These are phyloP conservation scores for Apiospora rasikravindrae DNA, from an alignment of 2,329 filamentous ascomycete species.

Conservation along the genomic window DNA sequence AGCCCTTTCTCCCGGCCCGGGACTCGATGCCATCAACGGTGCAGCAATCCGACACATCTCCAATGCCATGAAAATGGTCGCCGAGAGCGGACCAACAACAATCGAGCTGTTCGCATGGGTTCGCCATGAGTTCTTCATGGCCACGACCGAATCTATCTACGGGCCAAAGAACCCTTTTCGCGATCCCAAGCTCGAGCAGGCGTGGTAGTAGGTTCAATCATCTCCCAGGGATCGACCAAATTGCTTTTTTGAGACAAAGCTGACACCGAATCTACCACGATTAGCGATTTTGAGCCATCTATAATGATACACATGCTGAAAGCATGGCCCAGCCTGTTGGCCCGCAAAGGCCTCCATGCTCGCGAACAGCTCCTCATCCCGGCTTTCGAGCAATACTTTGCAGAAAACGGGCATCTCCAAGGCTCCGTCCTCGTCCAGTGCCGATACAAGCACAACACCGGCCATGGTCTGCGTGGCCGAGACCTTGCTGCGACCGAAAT, in stretches of 20 bases:
- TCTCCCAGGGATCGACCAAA: too few relatives aligned
- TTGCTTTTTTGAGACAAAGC: background rate
- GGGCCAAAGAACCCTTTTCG: constrained; percentile 31
- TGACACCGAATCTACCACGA: background rate
- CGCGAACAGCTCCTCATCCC: constrained; percentile 24
- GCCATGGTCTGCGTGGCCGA: constrained; percentile 16
- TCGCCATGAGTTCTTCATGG: constrained; percentile 27
- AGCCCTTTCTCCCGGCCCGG: constrained; percentile 25
- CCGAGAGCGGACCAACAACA: background rate
- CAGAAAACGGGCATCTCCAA: constrained; percentile 18
- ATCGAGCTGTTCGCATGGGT: constrained; percentile 29
- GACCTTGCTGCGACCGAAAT: constrained; percentile 27
- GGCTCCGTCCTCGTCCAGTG: constrained; percentile 22
- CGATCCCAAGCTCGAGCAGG: constrained; percentile 27
- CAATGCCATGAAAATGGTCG: background rate
- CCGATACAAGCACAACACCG: constrained; percentile 24
- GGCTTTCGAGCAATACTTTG: constrained; percentile 25
- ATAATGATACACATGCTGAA: constrained; percentile 27
- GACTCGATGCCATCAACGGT: constrained; percentile 27
- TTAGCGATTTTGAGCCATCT: constrained; percentile 26
- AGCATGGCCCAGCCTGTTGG: constrained; percentile 20
- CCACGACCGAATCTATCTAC: constrained; percentile 29
- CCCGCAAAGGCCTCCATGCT: constrained; percentile 22
- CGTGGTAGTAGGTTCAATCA: constrained; percentile 25
- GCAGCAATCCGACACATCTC: background rate